Base-by-base conservation (phyloP, 2,329 filamentous ascomycete species). In the Nakataea oryzae region DNA sequence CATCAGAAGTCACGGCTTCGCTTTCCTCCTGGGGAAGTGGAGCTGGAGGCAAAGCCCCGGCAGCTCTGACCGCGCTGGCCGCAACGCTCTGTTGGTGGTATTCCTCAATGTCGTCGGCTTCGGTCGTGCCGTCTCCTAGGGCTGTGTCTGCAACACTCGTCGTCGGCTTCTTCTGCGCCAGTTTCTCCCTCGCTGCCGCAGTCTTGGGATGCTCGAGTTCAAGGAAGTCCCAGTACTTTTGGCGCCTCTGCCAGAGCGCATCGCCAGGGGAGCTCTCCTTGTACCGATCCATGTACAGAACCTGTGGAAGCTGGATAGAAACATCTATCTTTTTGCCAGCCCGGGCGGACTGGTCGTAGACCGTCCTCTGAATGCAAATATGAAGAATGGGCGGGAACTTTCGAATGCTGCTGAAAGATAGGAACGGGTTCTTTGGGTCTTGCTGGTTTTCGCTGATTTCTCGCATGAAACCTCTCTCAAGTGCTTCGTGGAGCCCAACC, bases 231-330 rank as follows among this genome's bases (percentile, higher is more conserved):
- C 93, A 97, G 57, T 85, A 85, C 64, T 87, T 79, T 64, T 86
- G 81, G 30, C 91, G 86, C 56, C 83, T 79, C 56, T 81, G 76
- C 71, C 90, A 83, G 2, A 91, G 76, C 1, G 81, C 75, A 3
- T 86, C 83, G 54, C 85, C 80, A 5, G 80, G 78, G 1, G 81
- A 78, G 5, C 84, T 83, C 64, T 91, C 86, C 81, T 93, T 88
- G 73, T 96, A 99, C 30, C 93, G 85, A 74, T 97, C 95, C 61
- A 99, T 79, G 70, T 90, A 96, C 14, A 99, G 81, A 2, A 82
- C 87, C 66, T 95, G 88, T 5, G 88, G 86, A n/a, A 99, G 85
- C 26, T 85, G 81, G 14, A 99, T 83, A 13, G 90, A 85, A 64
- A 92, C 86, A 61, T 85, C 86, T 30, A 92, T 91, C 70, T 96